phyloP scores from a whole-genome alignment of 2,329 filamentous ascomycete genomes.

The Macroventuria anomochaeta region DNA sequence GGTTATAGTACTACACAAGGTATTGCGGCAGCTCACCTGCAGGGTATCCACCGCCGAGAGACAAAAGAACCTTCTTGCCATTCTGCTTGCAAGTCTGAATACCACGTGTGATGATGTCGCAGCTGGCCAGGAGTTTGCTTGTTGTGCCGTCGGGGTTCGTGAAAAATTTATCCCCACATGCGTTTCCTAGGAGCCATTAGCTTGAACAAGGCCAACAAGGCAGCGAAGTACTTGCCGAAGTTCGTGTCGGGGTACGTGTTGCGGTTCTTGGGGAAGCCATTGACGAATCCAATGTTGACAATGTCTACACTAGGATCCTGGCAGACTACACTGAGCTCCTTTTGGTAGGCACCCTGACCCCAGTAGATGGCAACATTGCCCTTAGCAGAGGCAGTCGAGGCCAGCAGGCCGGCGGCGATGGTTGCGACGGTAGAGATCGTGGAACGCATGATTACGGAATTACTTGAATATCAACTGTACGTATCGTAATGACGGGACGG shows the following conservation, averaged over 20 bases:
- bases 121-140: constrained; percentile 53
- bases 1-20: neutral
- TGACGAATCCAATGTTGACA: constrained; percentile 63
- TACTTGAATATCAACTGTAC: constrained; percentile 28
- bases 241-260: constrained; percentile 60
- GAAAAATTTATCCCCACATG: constrained; percentile 53
- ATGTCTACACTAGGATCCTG: constrained; percentile 60
- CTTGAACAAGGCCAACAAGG: neutral
- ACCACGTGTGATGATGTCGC: constrained; percentile 50
- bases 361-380: constrained; percentile 62
- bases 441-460: constrained; percentile 48
- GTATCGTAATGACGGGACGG: constrained; percentile 49
- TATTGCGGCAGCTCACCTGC: neutral
- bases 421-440: constrained; percentile 38
- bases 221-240: constrained; percentile 53
- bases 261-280: constrained; percentile 58
- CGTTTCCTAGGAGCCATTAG: constrained; percentile 39
- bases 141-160: constrained; percentile 42
- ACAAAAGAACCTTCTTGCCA: constrained; percentile 52
- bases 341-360: constrained; percentile 61
- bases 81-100: constrained; percentile 42
- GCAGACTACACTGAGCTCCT: constrained; percentile 59
- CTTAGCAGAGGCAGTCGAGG: constrained; percentile 49
- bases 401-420: constrained; percentile 44
- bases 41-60: constrained; percentile 54